Conservation (phyloP, 139 green algal genomes). For the Diplosphaera chodatii region DNA sequence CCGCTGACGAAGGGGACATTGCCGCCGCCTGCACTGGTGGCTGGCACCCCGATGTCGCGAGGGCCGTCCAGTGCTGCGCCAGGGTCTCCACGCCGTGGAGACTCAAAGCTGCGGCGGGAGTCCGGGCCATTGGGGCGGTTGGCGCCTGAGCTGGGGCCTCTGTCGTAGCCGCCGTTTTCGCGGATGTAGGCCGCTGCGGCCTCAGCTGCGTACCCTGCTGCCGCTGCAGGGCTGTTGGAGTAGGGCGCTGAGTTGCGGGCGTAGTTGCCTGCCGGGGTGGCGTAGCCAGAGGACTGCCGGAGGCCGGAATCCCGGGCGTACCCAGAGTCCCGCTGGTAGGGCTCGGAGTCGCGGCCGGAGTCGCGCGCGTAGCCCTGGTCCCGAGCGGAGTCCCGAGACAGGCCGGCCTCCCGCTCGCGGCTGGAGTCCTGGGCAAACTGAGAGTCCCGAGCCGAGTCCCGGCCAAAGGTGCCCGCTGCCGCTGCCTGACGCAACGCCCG, state of each 20-base stretch:
- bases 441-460: background rate
- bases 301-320: background rate
- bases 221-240: too few species aligned
- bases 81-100: background rate
- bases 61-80: too few species aligned
- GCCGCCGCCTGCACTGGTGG: too few species aligned
- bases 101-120: background rate
- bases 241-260: background rate
- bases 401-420: background rate
- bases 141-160: too few species aligned
- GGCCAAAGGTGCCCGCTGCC: background rate
- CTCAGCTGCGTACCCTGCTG: too few species aligned
- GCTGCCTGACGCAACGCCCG: too few species aligned
- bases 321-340: background rate
- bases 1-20: too few species aligned
- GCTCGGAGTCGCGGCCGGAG: too few species aligned
- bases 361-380: background rate
- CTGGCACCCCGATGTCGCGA: too few species aligned
- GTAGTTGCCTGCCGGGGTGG: background rate
- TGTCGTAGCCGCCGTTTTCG: background rate
- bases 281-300: too few species aligned
- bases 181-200: too few species aligned
- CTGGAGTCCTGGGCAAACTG: background rate
- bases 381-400: too few species aligned
- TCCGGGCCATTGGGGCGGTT: background rate